Base-by-base conservation (phyloP, 2,329 filamentous ascomycete genomes). In the Magnaporthiopsis poae region DNA sequence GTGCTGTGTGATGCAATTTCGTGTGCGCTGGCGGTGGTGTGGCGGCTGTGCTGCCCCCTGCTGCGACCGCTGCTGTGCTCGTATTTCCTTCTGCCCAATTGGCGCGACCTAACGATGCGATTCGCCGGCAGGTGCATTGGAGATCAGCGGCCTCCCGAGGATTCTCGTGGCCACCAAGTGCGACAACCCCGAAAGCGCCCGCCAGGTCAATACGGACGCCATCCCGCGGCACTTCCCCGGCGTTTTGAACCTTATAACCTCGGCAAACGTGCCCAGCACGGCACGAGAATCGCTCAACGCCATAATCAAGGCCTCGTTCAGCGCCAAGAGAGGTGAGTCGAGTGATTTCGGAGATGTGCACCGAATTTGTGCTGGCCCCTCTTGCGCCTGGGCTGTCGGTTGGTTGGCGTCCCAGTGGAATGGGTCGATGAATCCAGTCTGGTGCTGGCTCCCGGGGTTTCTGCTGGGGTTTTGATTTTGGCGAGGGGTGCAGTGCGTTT, bases 101-200 rank as follows among this genome's bases (percentile, higher is more conserved):
- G 18, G 46, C 46, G 46, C n/a, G 46, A 11, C 7, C 46, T 56
- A 56, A 56, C 46, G 46, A 56, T 56, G 46, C 46, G 46, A 56
- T 9, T 25, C 46, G 46, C n/a, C n/a, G 46, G 46, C 75, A 96
- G 92, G 87, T 78, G 88, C 89, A 60, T 82, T 96, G 65, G 85
- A 87, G 67, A 89, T 88, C 71, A 87, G 89, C 25, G 83, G 84
- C 31, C 78, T 96, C 59, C 92, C 93, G 11, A 90, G 89, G 65
- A 84, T 94, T 69, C 84, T 97, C 60, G 90, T 96, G 65, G 91
- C 92, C 66, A 94, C 89, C 76, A 97, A 97, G 81, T 96, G 91
- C 80, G 94, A 97, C 76, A 85, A 87, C 64, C 87, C 89, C 63
- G 85, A 88, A 69, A 83, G 85, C 67, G 80, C 86, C 68, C 88